These are phyloP conservation scores for Mortierella antarctica DNA, from an alignment of 192 early-diverging fungal genomes.

Conservation along the genomic window DNA sequence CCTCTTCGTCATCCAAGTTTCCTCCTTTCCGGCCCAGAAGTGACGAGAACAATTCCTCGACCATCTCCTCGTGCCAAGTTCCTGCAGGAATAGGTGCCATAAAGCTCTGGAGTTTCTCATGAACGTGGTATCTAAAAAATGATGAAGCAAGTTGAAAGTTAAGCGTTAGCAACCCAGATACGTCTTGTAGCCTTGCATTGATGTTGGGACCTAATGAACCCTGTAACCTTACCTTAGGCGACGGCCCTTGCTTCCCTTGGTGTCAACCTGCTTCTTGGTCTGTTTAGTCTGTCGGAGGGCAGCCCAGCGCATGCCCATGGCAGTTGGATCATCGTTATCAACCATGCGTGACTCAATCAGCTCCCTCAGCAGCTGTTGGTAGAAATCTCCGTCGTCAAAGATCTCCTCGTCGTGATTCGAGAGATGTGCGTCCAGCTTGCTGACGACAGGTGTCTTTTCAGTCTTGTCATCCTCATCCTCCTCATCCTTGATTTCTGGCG, in stretches of 20 bases:
- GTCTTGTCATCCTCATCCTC: slow-evolving; percentile 53
- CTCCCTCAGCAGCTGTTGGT: slow-evolving; percentile 93
- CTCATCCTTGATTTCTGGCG: slow-evolving; percentile 49
- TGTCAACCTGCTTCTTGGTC: slow-evolving; percentile 84
- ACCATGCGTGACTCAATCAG: slow-evolving; percentile 94
- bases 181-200: neutral
- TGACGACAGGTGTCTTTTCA: slow-evolving; percentile 30
- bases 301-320: slow-evolving; percentile 85
- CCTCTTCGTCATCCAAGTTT: slow-evolving; percentile 42
- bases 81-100: slow-evolving; percentile 93
- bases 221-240: slow-evolving; percentile 70
- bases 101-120: slow-evolving; percentile 96
- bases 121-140: slow-evolving; percentile 81
- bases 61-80: slow-evolving; percentile 94
- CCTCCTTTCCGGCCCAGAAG: slow-evolving; percentile 76
- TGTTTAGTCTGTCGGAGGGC: slow-evolving; percentile 81
- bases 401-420: slow-evolving; percentile 86
- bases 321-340: slow-evolving; percentile 89
- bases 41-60: slow-evolving; percentile 88
- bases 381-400: slow-evolving; percentile 98
- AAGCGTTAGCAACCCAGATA: neutral
- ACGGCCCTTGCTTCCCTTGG: slow-evolving; percentile 91
- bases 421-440: slow-evolving; percentile 67
- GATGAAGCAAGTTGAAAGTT: neutral
- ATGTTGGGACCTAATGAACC: neutral